Conservation (phyloP, 257 asterid genomes). For the Solanum dulcamara region DNA sequence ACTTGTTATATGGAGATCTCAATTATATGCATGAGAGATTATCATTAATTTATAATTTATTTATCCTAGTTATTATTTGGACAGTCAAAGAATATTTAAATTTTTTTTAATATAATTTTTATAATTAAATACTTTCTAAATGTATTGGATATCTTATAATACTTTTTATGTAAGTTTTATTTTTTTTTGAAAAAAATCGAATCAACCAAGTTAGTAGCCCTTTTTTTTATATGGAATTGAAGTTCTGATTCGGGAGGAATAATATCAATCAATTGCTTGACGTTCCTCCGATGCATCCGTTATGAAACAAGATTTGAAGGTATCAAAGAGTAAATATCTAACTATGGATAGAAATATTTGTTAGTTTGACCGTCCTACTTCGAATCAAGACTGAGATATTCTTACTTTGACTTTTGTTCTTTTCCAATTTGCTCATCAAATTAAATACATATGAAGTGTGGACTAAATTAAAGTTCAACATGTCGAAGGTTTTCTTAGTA, state of each 20-base stretch:
- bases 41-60: not conserved
- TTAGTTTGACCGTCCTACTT: accelerated
- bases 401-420: not conserved
- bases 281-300: accelerated
- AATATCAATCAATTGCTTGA: not conserved
- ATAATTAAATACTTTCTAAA: too few species aligned
- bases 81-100: not conserved
- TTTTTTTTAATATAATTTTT: too few species aligned
- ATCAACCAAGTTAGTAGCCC: accelerated
- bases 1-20: not conserved
- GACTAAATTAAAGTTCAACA: not conserved
- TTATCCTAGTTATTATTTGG: not conserved
- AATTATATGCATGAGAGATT: not conserved
- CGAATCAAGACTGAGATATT: not conserved
- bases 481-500: not conserved
- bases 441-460: not conserved
- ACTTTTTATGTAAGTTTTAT: not conserved
- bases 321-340: too few species aligned
- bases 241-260: accelerated
- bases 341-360: not conserved
- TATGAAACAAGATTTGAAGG: not conserved
- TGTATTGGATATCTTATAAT: not conserved
- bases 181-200: too few species aligned
- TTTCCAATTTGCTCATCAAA: not conserved
- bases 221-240: not conserved